Evolutionary conservation across 2,329 filamentous ascomycete species (phyloP), one percentile per base, ranked within the genome.

Genomic region (Salinomyces thailandicus): DNA sequence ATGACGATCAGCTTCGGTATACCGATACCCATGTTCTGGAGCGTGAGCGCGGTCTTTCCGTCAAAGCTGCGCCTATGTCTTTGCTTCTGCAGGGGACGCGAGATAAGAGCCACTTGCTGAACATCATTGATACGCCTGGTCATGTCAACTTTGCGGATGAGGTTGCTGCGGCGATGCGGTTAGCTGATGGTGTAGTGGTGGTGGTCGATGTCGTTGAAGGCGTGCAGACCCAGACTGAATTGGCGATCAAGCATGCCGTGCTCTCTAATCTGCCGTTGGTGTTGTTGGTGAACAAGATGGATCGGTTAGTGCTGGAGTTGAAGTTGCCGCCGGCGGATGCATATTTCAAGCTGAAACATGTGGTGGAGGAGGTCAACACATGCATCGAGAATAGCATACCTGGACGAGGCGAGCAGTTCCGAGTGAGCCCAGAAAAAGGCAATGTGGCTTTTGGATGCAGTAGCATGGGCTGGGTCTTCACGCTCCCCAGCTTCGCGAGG

Each of bases 111-210:
- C 87, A 96, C 63, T 71, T 98, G 3, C 67, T 98, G 64, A 96
- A 96, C 62, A 78, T 98, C 37, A 70, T 98, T 40, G 91, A 98
- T 62, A 98, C 91, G 1, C 91, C 91, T 1, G 91, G 91, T 5
- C 91, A 98, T 58, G 91, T 96, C 55, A 95, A 98, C 61, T 98
- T 98, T 59, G 89, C 93, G 28, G 91, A 98, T 57, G 91, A 98
- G 61, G 85, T 98, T 24, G 91, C 91, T 6, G 79, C 86, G 4
- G 81, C 86, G 1, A 68, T 94, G 51, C 77, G 91, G 28, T 64
- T 98, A 35, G 87, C 83, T 3, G 91, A 98, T 57, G 91, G 91
- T 41, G 78, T 96, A 16, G 89, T 93, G 35, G 66, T 98, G 33
- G 81, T 98, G 11, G 87, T 98, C 12, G 91, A 98, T 58, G 85